phyloP scores from a whole-genome alignment of 2,329 filamentous ascomycete species.

The Metarhizium brunneum region DNA sequence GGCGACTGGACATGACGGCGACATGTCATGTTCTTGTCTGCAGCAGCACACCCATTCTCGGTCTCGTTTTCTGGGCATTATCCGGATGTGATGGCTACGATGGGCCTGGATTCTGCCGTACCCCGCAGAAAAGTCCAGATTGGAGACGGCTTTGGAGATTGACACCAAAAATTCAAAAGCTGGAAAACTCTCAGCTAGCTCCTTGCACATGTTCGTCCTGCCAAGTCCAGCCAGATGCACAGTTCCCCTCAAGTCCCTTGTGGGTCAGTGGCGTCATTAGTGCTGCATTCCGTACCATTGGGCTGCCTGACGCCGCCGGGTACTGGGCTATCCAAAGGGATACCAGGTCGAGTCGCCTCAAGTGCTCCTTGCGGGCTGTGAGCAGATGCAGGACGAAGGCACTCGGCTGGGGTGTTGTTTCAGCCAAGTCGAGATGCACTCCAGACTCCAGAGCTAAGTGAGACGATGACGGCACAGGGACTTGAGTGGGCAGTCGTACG shows the following conservation, averaged over 20 bases:
- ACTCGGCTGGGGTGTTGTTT: neutral
- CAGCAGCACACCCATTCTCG: no score
- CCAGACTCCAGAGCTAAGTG: neutral
- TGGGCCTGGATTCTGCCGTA: neutral
- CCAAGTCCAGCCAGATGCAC: neutral
- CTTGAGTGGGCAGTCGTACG: no score
- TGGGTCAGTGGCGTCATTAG: slow-evolving; percentile 3
- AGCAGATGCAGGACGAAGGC: neutral
- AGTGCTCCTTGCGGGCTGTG: neutral
- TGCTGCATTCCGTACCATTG: neutral
- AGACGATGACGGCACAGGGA: neutral
- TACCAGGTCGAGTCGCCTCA: neutral
- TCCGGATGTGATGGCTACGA: no score
- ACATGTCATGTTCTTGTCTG: no score
- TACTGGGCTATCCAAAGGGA: neutral
- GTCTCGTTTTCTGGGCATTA: no score
- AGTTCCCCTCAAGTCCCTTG: neutral
- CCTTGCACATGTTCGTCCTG: neutral
- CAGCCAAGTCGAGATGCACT: neutral
- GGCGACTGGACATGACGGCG: no score
- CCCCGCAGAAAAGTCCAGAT: neutral
- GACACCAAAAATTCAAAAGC: neutral
- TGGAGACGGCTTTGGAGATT: neutral
- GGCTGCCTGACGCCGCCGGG: neutral
- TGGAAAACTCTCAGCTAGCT: neutral